Base-by-base conservation (phyloP, 192 early-diverging fungal genomes). In the Coemansia sp. region DNA sequence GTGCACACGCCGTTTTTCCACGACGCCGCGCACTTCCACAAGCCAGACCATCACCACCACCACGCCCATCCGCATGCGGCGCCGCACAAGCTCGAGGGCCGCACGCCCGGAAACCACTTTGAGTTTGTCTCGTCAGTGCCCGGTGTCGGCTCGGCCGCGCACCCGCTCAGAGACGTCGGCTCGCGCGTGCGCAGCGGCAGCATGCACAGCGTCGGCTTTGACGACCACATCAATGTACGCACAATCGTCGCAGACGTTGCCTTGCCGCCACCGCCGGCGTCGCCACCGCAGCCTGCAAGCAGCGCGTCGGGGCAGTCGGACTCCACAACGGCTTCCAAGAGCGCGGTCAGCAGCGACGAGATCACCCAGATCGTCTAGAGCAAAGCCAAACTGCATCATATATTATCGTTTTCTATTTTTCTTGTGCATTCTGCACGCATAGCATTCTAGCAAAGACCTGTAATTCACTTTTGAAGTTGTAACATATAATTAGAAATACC, bases 81-180 rank as follows among this genome's bases (percentile, higher is more conserved):
- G 0, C 29, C 54, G 1, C 30, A 33, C 54, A 66, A 60, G 17
- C 48, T 68, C 7, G 61, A 68, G 7, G 69, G 68, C 3, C 63
- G 33, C 14, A 71, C 75, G 6, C 75, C 75, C 10, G 64, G 69
- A 36, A 71, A 70, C 61, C 65, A 69, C 31, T 71, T 63, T 34
- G 65, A 64, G 17, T 66, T 76, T 60, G 68, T 67, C 30, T 28
- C 68, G 17, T 36, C 68, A 2, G 55, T 76, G 25, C 64, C 60
- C 14, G 40, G 31, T 8, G 31, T 60, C 6, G 59, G 28, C 20
- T 22, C 59, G 50, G 34, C 49, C 3, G 20, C 4, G 6, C 48
- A 16, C 8, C 22, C 58, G 18, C 18, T n/a, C 18, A 54, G 20
- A 7, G 29, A 60, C 25, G 34, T 32, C 11, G 57, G 12, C 38